Percentiles rank a stretch among this genome's conserved stretches.
phyloP scores from a whole-genome alignment of 805 yeast species.

The Candida ulmi region DNA sequence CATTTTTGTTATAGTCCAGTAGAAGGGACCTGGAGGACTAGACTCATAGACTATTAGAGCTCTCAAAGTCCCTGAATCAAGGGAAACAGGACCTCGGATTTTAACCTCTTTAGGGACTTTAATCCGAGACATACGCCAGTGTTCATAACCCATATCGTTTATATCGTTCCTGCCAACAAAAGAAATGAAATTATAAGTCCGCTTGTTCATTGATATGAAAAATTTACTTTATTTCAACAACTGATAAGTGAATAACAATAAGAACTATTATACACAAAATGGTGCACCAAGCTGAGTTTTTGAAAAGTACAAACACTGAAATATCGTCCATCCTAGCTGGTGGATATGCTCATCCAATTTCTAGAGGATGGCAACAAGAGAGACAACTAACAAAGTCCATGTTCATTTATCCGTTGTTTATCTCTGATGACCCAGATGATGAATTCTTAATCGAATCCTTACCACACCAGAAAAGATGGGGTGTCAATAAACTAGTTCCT shows the following conservation, averaged over 20 bases:
- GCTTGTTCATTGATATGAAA: too few relatives aligned
- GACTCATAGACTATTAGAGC: too few relatives aligned
- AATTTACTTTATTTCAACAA: too few relatives aligned
- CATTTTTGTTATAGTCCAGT: too few relatives aligned
- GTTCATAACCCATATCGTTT: not conserved
- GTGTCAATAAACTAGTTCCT: conserved; percentile 70
- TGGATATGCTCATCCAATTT: conserved; percentile 86
- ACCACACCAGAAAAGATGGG: conserved; percentile 86
- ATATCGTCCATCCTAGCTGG: conserved; percentile 83
- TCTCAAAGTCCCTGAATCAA: too few relatives aligned
- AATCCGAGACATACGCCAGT: too few relatives aligned
- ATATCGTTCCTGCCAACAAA: not conserved
- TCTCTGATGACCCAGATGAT: conserved; percentile 77
- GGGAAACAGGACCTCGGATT: too few relatives aligned
- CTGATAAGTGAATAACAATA: too few relatives aligned
- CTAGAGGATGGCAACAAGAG: conserved; percentile 89
- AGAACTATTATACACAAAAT: too few relatives aligned
- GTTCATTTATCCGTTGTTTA: conserved; percentile 90
- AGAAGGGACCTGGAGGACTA: too few relatives aligned
- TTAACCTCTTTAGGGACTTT: too few relatives aligned
- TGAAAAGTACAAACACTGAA: conserved; percentile 50
- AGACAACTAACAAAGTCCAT: conserved; percentile 77
- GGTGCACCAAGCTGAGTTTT: conserved; percentile 68
- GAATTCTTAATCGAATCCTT: conserved; percentile 68
- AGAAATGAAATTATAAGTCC: not conserved